Evolutionary conservation across 495 filamentous ascomycete species (phyloP).

Genomic region (Clavariopsis aquatica): DNA sequence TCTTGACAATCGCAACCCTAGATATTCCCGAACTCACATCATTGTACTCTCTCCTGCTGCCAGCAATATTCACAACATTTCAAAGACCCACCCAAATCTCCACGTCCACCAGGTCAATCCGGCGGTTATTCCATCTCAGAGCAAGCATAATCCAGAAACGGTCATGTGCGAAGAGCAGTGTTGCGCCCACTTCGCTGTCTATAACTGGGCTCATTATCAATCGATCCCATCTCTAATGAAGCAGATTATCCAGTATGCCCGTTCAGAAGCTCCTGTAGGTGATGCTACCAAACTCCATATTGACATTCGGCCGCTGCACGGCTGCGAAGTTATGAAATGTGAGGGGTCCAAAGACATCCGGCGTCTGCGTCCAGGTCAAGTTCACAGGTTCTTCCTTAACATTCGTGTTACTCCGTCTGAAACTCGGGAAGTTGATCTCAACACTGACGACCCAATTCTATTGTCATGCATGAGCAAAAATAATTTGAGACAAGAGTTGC

Average conservation of each 20-base stretch:
- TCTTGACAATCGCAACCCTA: neutral
- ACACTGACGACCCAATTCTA: constrained; percentile 3
- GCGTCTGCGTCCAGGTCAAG: constrained; percentile 5
- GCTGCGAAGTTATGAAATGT: constrained; percentile 5
- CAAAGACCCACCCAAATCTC: neutral
- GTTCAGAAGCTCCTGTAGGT: neutral
- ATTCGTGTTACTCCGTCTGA: constrained; percentile 3
- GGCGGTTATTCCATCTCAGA: neutral
- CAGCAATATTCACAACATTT: neutral
- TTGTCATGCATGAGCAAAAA: neutral
- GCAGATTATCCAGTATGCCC: constrained; percentile 9
- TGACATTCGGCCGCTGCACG: neutral
- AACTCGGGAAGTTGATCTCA: neutral
- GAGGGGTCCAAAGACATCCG: constrained; percentile 1
- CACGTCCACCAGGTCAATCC: constrained; percentile 19
- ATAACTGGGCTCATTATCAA: constrained; percentile 9
- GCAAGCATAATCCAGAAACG: neutral
- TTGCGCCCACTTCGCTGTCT: constrained; percentile 2
- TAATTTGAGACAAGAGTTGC: neutral
- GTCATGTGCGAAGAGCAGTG: neutral
- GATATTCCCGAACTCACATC: neutral
- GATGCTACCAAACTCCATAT: neutral
- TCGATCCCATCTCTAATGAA: neutral
- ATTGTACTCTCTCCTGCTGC: constrained; percentile 7
- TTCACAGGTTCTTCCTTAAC: constrained; percentile 3